Evolutionary conservation across 1,284 basidiomycete genomes (phyloP).

Genomic region (Pholiota adiposa): DNA sequence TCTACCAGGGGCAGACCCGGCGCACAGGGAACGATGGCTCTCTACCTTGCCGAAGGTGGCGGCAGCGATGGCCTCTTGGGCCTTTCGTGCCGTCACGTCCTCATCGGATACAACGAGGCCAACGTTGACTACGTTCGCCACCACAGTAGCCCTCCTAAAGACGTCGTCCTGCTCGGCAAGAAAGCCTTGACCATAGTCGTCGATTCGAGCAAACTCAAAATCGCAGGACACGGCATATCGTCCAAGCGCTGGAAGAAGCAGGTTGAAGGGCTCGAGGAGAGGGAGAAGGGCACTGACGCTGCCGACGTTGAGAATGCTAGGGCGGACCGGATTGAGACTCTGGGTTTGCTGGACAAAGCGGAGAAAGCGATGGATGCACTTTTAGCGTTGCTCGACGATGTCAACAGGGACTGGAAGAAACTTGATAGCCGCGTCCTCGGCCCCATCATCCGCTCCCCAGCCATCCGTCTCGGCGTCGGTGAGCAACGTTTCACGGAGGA

Average conservation of each 20-base stretch:
- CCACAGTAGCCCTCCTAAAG: slow-evolving; percentile 10
- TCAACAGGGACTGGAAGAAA: neutral
- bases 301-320: neutral
- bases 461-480: neutral
- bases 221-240: neutral
- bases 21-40: slow-evolving; percentile 33
- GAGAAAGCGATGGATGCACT: neutral
- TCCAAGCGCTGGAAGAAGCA: neutral
- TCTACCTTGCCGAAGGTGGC: slow-evolving; percentile 33
- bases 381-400: neutral
- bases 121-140: slow-evolving; percentile 20
- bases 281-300: neutral
- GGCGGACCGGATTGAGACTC: neutral
- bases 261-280: neutral
- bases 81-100: slow-evolving; percentile 27
- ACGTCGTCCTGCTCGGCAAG: slow-evolving; percentile 8
- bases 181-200: neutral
- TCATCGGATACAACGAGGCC: slow-evolving; percentile 23
- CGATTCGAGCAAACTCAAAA: neutral
- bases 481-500: neutral
- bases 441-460: neutral
- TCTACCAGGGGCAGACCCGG: slow-evolving; percentile 25
- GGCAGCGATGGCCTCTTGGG: slow-evolving; percentile 20
- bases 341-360: neutral
- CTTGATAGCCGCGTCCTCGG: neutral